Base-by-base conservation (phyloP, 495 filamentous ascomycete genomes). In the Aspergillus incahuasiensis region DNA sequence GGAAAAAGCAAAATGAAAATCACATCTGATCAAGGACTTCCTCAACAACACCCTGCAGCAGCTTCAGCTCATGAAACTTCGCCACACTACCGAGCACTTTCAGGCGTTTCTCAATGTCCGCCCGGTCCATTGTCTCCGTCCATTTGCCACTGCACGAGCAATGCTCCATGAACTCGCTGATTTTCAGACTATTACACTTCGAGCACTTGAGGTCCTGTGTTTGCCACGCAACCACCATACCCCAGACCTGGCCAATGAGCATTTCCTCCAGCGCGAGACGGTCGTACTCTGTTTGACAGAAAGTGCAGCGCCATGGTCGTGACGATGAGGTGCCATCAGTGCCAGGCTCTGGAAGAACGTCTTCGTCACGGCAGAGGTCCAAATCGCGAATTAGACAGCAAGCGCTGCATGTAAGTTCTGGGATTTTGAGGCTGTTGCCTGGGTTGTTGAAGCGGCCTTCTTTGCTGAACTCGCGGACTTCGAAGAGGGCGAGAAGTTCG, bases 111-210 rank as follows among this genome's bases (percentile, higher is more conserved):
- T 82, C 62, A 20, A 91, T 75, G 35, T 87, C 88, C n/a, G 81
- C 84, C 61, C 80, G 79, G 64, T 86, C 78, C 51, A 92, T 72
- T 22, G 82, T 91, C 56, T 82, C 81, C 15, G 73, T 79, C 94
- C 94, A 98, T 41, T 73, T 77, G 6, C 95, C 92, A 47, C 87
- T 87, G 74, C 94, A 98, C 22, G 86, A 86, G 68, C 94, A 98
- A 72, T 97, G 92, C 71, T 97, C 94, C 85, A 91, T 87, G 66
- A 97, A 95, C 62, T 96, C 94, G 73, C 94, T 97, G 39, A 87
- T 78, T 69, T 91, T 78, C 6, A 80, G 65, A 9, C 53, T 63
- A 38, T 64, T 66, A 59, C 79, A 82, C 55, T 81, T 82, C 44
- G 68, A 70, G 58, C 94, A 98, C 67, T 90, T 91, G 43, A 97